These are phyloP conservation scores for Pythium myriotylum DNA, from an alignment of 352 stramenopile species.

Conservation along the genomic window DNA sequence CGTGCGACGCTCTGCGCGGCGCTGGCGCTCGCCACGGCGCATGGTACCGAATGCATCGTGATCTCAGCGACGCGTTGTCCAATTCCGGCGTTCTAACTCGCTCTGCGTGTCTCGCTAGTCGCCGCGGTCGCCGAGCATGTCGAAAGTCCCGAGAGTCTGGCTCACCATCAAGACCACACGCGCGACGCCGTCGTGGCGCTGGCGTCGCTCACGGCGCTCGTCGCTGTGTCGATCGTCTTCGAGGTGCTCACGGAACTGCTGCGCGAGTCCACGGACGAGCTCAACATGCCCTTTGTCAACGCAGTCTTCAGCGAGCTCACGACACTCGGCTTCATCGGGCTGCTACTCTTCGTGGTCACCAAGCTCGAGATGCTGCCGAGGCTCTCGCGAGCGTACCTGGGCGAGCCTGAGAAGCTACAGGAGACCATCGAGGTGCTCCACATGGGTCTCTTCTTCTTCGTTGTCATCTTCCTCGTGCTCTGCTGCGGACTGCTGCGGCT, in stretches of 20 bases:
- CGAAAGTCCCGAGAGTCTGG: too few species aligned
- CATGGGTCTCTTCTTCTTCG: slow-evolving; percentile 84
- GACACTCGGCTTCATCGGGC: slow-evolving; percentile 24
- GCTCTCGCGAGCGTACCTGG: slow-evolving; percentile 46
- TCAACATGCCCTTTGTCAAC: slow-evolving; percentile 36
- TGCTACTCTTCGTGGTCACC: slow-evolving; percentile 34
- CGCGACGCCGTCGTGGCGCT: slow-evolving; percentile 6
- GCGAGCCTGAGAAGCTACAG: slow-evolving; percentile 49
- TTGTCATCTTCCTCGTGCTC: slow-evolving; percentile 78
- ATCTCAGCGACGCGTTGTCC: too few species aligned
- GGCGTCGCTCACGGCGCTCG: slow-evolving; percentile 11
- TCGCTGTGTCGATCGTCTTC: slow-evolving; percentile 22
- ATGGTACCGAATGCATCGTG: too few species aligned
- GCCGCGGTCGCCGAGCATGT: neutral
- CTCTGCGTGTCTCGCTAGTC: too few species aligned
- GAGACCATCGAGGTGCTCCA: slow-evolving; percentile 80
- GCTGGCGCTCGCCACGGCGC: neutral
- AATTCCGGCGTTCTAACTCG: too few species aligned
- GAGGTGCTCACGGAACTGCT: slow-evolving; percentile 29
- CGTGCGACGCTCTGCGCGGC: neutral
- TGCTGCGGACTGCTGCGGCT: slow-evolving; percentile 65
- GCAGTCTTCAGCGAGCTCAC: slow-evolving; percentile 33
- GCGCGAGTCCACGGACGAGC: slow-evolving; percentile 27
- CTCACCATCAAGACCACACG: neutral
- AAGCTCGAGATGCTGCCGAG: slow-evolving; percentile 60